Percentiles rank a stretch among this genome's conserved stretches.
phyloP scores from a whole-genome alignment of 192 early-diverging fungal species.

The Phycomyces nitens region DNA sequence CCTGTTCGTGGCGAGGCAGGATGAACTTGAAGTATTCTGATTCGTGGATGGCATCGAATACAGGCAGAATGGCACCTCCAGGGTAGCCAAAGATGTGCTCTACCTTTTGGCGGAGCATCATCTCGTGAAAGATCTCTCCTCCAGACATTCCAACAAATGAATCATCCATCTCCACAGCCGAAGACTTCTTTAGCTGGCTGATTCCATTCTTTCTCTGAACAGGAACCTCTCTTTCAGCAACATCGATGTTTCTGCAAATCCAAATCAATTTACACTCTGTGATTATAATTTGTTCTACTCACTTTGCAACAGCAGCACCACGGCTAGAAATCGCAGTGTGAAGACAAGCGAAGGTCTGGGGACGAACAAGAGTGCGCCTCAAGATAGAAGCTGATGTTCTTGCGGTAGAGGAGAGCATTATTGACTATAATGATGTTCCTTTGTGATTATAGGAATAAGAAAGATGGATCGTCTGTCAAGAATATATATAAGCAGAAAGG shows the following conservation, averaged over 20 bases:
- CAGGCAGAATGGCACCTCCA: conserved; percentile 96
- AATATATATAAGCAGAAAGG: no score
- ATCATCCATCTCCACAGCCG: conserved; percentile 50
- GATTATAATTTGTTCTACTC: not conserved
- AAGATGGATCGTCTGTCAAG: no score
- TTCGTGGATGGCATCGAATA: conserved; percentile 98
- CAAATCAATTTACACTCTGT: no score
- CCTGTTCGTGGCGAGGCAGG: conserved; percentile 96
- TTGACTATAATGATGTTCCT: not conserved
- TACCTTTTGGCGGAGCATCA: conserved; percentile 94
- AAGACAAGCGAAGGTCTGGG: not conserved
- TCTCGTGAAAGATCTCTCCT: conserved; percentile 98
- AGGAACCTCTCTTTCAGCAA: no score
- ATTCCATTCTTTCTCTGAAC: not conserved
- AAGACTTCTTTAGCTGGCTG: not conserved
- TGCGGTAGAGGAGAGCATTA: not conserved
- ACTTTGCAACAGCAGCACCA: not conserved
- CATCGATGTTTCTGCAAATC: no score
- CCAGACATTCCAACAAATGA: conserved; percentile 95
- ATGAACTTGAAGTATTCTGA: conserved; percentile 95
- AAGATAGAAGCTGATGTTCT: not conserved
- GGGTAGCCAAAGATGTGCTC: conserved; percentile 97
- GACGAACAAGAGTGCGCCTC: not conserved
- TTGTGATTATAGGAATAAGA: no score
- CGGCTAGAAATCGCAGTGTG: not conserved